These are phyloP conservation scores for Calonectria leucothoes DNA, from an alignment of 2,329 filamentous ascomycete species.

Conservation along the genomic window DNA sequence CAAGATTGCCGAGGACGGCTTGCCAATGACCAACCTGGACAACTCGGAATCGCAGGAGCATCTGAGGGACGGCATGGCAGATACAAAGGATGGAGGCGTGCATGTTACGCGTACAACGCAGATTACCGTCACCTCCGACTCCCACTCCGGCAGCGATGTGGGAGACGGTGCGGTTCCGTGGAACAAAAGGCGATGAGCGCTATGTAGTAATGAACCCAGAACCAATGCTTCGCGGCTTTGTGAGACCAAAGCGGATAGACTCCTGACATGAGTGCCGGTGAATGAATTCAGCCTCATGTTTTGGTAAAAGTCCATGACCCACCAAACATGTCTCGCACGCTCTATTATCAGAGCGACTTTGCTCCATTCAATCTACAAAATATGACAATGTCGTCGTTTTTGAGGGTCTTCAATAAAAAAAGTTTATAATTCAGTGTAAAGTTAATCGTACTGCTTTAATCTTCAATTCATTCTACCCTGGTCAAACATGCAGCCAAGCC, in stretches of 20 bases:
- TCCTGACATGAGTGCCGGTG: neutral
- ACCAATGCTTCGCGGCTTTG: neutral
- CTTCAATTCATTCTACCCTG: neutral
- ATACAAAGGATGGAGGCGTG: neutral
- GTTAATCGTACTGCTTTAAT: neutral
- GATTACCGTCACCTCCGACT: neutral
- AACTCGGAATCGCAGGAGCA: slow-evolving; percentile 25
- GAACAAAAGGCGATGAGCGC: neutral
- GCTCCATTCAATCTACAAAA: neutral
- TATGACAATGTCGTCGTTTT: neutral
- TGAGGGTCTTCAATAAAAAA: neutral
- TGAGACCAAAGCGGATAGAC: neutral
- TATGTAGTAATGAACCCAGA: neutral
- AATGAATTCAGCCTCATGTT: neutral
- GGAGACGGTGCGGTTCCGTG: neutral
- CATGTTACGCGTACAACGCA: slow-evolving; percentile 10
- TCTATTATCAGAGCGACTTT: neutral
- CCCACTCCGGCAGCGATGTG: slow-evolving; percentile 3
- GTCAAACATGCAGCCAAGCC: neutral
- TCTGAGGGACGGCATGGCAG: neutral
- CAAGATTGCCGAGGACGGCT: slow-evolving; percentile 23
- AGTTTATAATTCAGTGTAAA: neutral
- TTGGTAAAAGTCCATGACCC: neutral
- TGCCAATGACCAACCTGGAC: slow-evolving; percentile 19
- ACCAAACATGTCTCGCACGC: neutral